Evolutionary conservation across 768 basidiomycete species (phyloP), one percentile per base, ranked within the genome.

Genomic region (Lactifluus piperatus): DNA sequence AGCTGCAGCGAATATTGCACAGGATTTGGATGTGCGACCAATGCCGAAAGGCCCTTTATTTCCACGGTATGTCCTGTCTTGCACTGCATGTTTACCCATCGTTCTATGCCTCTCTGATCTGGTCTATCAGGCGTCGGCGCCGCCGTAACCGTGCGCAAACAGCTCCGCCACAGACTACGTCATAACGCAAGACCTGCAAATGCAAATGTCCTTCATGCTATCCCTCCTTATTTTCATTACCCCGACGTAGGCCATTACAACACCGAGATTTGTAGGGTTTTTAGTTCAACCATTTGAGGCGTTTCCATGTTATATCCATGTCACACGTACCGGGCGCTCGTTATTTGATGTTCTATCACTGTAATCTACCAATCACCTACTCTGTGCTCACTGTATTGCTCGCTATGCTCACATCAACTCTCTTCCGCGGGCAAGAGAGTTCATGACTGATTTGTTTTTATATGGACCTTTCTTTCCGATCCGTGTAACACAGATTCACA

Each of bases 41-140:
- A 97, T 97, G 94, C 94, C 94, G 8, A 85, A 85, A 65, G 91
- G 93, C 0, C 89, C 91, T 13, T 69, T 91, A 70, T 88, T 91
- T 71, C 90, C 91, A 45, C 81, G 88, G 86, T 88, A 56, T 39
- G 82, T 77, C 29, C 13, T 26, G 22, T 26, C n/a, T 18, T 29
- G 4, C 32, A 18, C 16, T 18, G 1, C 11, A 24, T 6, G 10
- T 37, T 26, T 10, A 22, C 39, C 49, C 24, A 34, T 39, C 14
- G 8, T 13, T 36, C 41, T 39, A 30, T 29, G 51, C 34, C 8
- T 37, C 14, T 22, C 29, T 37, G 5, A 11, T 30, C 36, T 36
- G 14, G 27, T 36, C 46, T 48, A 39, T 41, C 39, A 63, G 62
- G 6, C 60, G 62, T 34, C 50, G 62, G 8, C 59, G 62, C 3